Evolutionary conservation across 257 asterid species (phyloP).

Genomic region (Ehretia macrophylla): DNA sequence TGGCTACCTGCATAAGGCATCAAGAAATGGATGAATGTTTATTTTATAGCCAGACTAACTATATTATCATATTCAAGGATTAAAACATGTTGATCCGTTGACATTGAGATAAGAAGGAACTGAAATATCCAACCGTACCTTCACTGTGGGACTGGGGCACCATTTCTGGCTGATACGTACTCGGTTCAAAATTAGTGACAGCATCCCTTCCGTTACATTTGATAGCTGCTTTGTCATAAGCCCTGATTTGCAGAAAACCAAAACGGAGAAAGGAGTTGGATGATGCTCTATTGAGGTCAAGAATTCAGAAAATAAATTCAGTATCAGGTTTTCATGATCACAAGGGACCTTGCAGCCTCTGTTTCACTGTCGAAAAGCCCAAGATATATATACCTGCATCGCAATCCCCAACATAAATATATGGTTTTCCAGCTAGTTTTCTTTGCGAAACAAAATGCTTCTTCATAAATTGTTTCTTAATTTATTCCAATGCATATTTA

Average conservation of each 20-base stretch:
- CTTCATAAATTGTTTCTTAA: background rate
- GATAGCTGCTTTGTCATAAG: slow-evolving; percentile 75
- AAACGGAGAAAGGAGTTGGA: slow-evolving; percentile 30
- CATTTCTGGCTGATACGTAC: slow-evolving; percentile 37
- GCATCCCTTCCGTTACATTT: slow-evolving; percentile 64
- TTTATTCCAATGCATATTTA: background rate
- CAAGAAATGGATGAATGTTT: slow-evolving; percentile 1
- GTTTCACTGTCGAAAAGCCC: slow-evolving; percentile 47
- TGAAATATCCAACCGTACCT: slow-evolving; percentile 18
- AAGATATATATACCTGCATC: slow-evolving; percentile 49
- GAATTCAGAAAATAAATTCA: slow-evolving; percentile 22
- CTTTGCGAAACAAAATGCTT: no score
- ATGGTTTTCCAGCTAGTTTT: slow-evolving; percentile 6
- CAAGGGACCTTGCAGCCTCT: slow-evolving; percentile 41
- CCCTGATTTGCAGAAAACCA: slow-evolving; percentile 48
- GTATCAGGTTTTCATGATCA: slow-evolving; percentile 29
- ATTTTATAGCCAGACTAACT: background rate
- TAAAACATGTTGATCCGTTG: no score
- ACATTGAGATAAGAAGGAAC: background rate
- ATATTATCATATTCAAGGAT: background rate
- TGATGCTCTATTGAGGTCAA: slow-evolving; percentile 21
- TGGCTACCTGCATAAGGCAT: slow-evolving; percentile 31
- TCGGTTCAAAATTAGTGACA: slow-evolving; percentile 72
- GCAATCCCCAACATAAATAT: slow-evolving; percentile 32
- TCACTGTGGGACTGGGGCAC: slow-evolving; percentile 20